Percentiles rank a stretch among this genome's conserved stretches.
phyloP scores from a whole-genome alignment of 1,139 yeast species.

The Scheffersomyces illinoinensis region DNA sequence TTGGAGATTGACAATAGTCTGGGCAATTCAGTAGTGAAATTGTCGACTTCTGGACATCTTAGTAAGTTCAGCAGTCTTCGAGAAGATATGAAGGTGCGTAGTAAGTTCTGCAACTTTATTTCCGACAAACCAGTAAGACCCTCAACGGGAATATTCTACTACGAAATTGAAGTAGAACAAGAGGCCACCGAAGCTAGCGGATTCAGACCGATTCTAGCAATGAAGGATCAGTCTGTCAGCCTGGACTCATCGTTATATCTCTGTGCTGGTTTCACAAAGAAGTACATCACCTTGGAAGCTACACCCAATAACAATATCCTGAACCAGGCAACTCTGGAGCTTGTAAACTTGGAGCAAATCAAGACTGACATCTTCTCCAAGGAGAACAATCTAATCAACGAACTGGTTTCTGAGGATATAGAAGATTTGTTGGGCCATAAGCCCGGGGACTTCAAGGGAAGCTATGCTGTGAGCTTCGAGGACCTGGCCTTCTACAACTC shows the following conservation, averaged over 20 bases:
- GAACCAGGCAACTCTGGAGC: slow-evolving; percentile 4
- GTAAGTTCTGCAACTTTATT: slow-evolving; percentile 33
- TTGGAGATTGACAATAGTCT: slow-evolving; percentile 23
- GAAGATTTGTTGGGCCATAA: slow-evolving; percentile 25
- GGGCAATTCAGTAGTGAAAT: slow-evolving; percentile 33
- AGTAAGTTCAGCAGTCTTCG: not conserved
- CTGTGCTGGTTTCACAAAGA: slow-evolving; percentile 38
- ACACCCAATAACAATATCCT: slow-evolving; percentile 1
- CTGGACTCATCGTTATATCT: slow-evolving; percentile 34
- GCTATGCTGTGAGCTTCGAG: slow-evolving; percentile 45
- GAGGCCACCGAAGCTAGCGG: slow-evolving; percentile 30
- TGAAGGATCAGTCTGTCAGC: slow-evolving; percentile 37
- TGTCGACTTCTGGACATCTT: slow-evolving; percentile 12
- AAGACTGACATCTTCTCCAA: slow-evolving; percentile 25
- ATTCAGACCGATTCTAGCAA: slow-evolving; percentile 32
- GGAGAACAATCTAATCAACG: slow-evolving; percentile 10
- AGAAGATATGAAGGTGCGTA: slow-evolving; percentile 5
- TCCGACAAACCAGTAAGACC: slow-evolving; percentile 34
- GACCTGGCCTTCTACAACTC: slow-evolving; percentile 45
- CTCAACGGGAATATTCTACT: slow-evolving; percentile 37
- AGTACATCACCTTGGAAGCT: slow-evolving; percentile 15
- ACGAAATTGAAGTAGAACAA: slow-evolving; percentile 39
- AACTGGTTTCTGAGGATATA: slow-evolving; percentile 13
- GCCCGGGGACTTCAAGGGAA: slow-evolving; percentile 44
- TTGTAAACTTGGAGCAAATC: slow-evolving; percentile 31